A percentile compares a stretch with the other conserved stretches of the same genome.
Conservation (phyloP, 768 basidiomycete genomes). For the Agaricus sinodeliciosus region DNA sequence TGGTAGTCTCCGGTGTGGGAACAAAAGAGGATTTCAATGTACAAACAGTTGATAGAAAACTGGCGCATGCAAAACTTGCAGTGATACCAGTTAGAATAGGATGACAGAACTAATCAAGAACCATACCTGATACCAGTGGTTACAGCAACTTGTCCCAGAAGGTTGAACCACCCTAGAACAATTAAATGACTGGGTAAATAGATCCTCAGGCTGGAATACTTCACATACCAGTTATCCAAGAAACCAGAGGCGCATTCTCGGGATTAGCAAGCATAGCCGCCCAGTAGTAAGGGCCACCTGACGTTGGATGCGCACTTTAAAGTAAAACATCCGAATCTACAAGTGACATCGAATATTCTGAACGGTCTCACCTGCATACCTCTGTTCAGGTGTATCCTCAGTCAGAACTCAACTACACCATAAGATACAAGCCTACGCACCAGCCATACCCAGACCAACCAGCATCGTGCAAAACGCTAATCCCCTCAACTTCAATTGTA, state of each 20-base stretch:
- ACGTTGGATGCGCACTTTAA: conserved; percentile 59
- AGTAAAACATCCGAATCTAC: background rate
- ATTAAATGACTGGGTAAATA: background rate
- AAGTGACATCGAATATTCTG: background rate
- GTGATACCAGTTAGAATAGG: background rate
- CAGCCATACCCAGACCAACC: conserved; percentile 73
- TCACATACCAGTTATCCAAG: conserved; percentile 57
- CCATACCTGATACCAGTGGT: conserved; percentile 63
- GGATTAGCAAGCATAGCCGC: conserved; percentile 67
- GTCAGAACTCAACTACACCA: background rate
- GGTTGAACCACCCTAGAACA: conserved; percentile 58
- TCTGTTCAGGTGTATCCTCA: conserved; percentile 21
- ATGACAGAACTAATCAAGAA: conserved; percentile 33
- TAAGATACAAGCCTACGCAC: conserved; percentile 20
- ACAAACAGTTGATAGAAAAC: conserved; percentile 57
- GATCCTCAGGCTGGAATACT: background rate
- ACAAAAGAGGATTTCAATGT: conserved; percentile 55
- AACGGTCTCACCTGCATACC: conserved; percentile 35
- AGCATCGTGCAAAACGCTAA: conserved; percentile 61
- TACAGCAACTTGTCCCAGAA: conserved; percentile 70
- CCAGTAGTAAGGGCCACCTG: conserved; percentile 77
- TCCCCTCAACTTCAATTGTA: background rate
- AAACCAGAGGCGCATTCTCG: conserved; percentile 53
- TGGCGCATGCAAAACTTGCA: conserved; percentile 56
- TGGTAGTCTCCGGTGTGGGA: conserved; percentile 50